These are phyloP conservation scores for Kazachstania psychrophila DNA, from an alignment of 805 yeast genomes.

Conservation along the genomic window DNA sequence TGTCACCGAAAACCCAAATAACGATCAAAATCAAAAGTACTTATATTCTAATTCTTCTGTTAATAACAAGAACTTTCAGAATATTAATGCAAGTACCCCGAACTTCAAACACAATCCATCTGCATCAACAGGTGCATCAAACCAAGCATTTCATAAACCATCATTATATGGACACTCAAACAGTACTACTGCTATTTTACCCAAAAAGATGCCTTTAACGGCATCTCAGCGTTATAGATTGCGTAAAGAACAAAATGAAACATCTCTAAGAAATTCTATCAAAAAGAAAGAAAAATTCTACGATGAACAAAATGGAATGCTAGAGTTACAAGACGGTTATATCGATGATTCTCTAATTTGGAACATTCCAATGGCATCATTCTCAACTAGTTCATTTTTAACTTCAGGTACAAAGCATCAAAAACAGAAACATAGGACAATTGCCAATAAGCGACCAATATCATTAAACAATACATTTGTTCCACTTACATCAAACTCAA, in stretches of 20 bases:
- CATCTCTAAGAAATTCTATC: conserved; percentile 27
- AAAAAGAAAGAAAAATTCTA: conserved; percentile 32
- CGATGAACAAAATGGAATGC: conserved; percentile 27
- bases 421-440: background rate
- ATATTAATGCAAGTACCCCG: conserved; percentile 6
- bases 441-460: conserved; percentile 1
- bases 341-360: conserved; percentile 37
- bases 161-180: conserved; percentile 7
- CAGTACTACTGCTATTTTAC: conserved; percentile 11
- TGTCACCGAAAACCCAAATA: background rate
- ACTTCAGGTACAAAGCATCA: conserved; percentile 1
- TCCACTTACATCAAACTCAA: too few species aligned
- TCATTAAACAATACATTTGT: background rate
- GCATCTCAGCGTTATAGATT: conserved; percentile 37
- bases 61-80: conserved; percentile 1
- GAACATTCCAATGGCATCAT: conserved; percentile 45
- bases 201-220: conserved; percentile 21
- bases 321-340: conserved; percentile 22
- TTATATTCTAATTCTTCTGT: conserved; percentile 3
- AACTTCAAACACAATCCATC: conserved; percentile 3
- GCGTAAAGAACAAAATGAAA: conserved; percentile 32
- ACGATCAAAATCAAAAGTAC: conserved; percentile 2
- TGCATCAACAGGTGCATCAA: background rate
- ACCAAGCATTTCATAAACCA: conserved; percentile 1
- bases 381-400: conserved; percentile 25